These are phyloP conservation scores for Cryptosporidium canis DNA, from an alignment of 169 alveolate species.

Conservation along the genomic window DNA sequence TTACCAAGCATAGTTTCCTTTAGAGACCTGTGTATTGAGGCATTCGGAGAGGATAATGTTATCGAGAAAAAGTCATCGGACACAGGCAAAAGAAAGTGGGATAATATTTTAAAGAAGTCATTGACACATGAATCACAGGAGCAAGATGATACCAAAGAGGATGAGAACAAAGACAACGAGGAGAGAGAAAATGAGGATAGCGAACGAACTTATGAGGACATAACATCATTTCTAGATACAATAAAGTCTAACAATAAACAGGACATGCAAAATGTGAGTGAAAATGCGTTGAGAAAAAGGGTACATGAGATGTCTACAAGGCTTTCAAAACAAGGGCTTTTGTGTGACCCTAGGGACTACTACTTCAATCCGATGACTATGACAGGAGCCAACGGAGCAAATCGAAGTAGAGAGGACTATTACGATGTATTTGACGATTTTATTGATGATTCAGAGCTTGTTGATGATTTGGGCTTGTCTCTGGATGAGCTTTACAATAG, in stretches of 20 bases:
- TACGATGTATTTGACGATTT: constrained; percentile 72
- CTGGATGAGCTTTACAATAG: constrained; percentile 56
- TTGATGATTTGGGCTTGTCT: constrained; percentile 59
- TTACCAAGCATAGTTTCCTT: constrained; percentile 47
- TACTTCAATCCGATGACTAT: constrained; percentile 71
- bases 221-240: constrained; percentile 56
- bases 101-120: constrained; percentile 32
- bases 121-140: background rate
- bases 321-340: constrained; percentile 59
- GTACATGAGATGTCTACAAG: constrained; percentile 73
- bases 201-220: constrained; percentile 61
- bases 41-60: constrained; percentile 45
- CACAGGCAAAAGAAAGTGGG: constrained; percentile 24
- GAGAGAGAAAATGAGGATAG: constrained; percentile 15
- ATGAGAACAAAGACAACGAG: constrained; percentile 15
- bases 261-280: constrained; percentile 5
- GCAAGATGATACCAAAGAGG: background rate
- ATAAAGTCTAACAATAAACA: constrained; percentile 40
- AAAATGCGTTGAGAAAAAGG: constrained; percentile 49
- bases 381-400: constrained; percentile 44
- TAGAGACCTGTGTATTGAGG: constrained; percentile 48
- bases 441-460: constrained; percentile 67
- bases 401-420: constrained; percentile 63
- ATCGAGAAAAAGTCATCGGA: background rate
- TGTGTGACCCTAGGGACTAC: constrained; percentile 65